Conservation (phyloP, 208 protist genomes). For the Novymonas esmeraldas region DNA sequence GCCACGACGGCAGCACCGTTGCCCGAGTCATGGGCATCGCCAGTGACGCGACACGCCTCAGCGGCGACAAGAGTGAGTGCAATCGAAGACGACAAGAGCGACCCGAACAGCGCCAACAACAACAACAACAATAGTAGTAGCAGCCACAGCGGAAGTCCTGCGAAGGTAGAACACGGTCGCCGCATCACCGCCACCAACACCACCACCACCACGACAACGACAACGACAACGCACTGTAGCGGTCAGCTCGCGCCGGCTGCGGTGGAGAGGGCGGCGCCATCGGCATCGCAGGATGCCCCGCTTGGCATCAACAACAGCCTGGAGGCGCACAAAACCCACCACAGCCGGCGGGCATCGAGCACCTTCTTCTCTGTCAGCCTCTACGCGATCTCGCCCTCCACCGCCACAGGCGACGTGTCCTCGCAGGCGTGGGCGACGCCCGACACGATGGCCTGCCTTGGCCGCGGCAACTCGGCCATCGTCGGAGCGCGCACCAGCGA, state of each 20-base stretch:
- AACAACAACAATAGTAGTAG: too few species aligned
- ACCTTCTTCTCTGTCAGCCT: conserved; percentile 2
- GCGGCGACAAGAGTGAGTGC: too few species aligned
- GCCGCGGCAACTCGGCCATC: neutral
- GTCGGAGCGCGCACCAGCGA: neutral
- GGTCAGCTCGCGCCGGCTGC: neutral
- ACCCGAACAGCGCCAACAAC: too few species aligned
- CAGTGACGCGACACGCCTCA: too few species aligned
- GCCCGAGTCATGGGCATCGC: too few species aligned
- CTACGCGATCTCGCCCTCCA: conserved; percentile 3
- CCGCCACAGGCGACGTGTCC: conserved; percentile 4
- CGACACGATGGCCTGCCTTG: neutral
- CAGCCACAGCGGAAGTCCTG: neutral
- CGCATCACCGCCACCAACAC: neutral
- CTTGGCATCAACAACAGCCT: neutral
- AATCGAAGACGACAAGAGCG: too few species aligned
- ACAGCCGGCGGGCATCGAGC: conserved; percentile 4
- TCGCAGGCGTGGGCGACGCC: conserved; percentile 16
- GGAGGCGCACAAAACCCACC: neutral
- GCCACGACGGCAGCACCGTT: too few species aligned
- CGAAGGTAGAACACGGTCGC: neutral
- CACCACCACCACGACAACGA: neutral
- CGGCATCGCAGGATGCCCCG: neutral
- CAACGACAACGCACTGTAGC: too few species aligned
- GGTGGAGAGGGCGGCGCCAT: neutral